Base-by-base conservation (phyloP, 352 stramenopile species). In the Phytopythium ostracodes region DNA sequence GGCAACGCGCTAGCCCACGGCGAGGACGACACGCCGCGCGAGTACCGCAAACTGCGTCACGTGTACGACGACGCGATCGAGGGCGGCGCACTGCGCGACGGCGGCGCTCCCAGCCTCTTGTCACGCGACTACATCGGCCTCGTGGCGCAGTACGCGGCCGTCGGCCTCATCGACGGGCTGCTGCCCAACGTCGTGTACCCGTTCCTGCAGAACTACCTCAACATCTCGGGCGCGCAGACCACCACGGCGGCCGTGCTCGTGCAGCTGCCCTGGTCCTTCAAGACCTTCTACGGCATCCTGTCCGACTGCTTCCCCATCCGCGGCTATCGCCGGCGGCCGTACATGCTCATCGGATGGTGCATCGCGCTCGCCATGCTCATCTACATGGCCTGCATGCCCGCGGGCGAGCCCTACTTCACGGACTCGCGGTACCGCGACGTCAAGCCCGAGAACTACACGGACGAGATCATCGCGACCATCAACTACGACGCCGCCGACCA, bases 251-350 rank as follows among this genome's bases (percentile, higher is more conserved):
- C 60, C 11, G 73, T 75, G 17, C 67, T 86, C 4, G 72, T 89
- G 14, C 67, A 76, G 25, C 43, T 89, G 1, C 76, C 73, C 1
- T 89, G 77, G 76, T 84, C 71, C 47, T 87, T 89, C 49, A 89
- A 89, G 63, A 70, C 87, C 10, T 81, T 87, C 54, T 71, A 83
- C 53, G 76, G 76, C 27, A 79, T 90, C n/a, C 22, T 90, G 7
- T 80, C 76, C 1, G 80, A 89, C 60, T 82, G 73, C 52, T 82
- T 87, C 40, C 80, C 80, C 20, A 70, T 89, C 53, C 65, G 61
- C 12, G 79, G 79, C 35, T 87, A 81, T 43, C 70, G 73, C 11
- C 71, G 79, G 22, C 65, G 76, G 1, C 77, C 79, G 24, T 88
- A 85, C 60, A 86, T 88, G 70, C 35, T 86, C 33, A 65, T 88